Evolutionary conservation across 352 stramenopile species (phyloP).

Genomic region (Plasmopara muralis): DNA sequence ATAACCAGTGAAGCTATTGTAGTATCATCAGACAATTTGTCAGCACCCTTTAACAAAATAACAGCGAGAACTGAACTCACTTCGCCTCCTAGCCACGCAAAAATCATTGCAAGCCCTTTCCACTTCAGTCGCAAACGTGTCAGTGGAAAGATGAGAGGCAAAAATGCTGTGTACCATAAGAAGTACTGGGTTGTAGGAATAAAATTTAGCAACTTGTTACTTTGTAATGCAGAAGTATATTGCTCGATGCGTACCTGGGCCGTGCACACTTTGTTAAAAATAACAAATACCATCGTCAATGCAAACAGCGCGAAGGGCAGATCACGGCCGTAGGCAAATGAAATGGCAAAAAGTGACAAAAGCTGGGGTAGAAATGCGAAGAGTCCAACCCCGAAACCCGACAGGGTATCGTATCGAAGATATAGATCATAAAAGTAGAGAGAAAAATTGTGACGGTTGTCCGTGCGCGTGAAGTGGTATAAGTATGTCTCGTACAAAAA

Average conservation of each 20-base stretch:
- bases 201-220: conserved; percentile 6
- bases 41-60: not conserved
- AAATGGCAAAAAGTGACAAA: conserved; percentile 69
- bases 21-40: conserved; percentile 5
- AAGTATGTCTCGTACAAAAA: conserved; percentile 96
- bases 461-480: conserved; percentile 97
- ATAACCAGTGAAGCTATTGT: conserved; percentile 81
- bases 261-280: conserved; percentile 95
- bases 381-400: conserved; percentile 68
- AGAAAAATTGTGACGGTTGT: conserved; percentile 99
- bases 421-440: conserved; percentile 99
- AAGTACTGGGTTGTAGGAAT: conserved; percentile 92
- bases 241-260: conserved; percentile 50
- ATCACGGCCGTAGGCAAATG: conserved; percentile 64
- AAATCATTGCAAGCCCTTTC: conserved; percentile 60
- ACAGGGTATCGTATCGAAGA: conserved; percentile 84
- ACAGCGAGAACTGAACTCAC: conserved; percentile 19
- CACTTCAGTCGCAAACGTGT: conserved; percentile 56
- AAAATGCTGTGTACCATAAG: conserved; percentile 94
- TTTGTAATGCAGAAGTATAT: not conserved
- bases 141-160: conserved; percentile 82
- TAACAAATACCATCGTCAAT: conserved; percentile 98
- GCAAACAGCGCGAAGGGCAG: conserved; percentile 93
- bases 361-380: conserved; percentile 82
- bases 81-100: conserved; percentile 68